phyloP scores from a whole-genome alignment of 1,284 basidiomycete species.

The Phellopilus nigrolimitatus region DNA sequence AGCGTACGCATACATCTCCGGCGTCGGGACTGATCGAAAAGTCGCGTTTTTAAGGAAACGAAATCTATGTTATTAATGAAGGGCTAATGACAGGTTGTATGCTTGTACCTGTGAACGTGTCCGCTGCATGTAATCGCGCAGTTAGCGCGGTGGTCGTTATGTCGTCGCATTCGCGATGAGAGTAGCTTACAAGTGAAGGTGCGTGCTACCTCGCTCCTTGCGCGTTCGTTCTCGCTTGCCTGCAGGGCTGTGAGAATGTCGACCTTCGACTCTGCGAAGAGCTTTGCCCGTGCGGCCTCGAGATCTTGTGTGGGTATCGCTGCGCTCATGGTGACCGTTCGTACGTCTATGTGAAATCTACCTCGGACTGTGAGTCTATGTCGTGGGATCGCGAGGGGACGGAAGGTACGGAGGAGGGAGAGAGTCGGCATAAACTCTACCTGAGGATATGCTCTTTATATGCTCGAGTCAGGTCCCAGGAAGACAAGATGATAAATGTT shows the following conservation, averaged over 20 bases:
- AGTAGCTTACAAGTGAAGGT: slow-evolving; percentile 59
- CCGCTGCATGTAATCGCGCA: slow-evolving; percentile 41
- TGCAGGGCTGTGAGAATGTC: slow-evolving; percentile 56
- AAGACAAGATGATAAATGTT: too few relatives aligned
- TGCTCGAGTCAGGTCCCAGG: too few relatives aligned
- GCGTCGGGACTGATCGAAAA: slow-evolving; percentile 13
- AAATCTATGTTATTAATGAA: slow-evolving; percentile 14
- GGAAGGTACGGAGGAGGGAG: too few relatives aligned
- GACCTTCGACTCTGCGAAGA: slow-evolving; percentile 54
- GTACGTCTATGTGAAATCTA: too few relatives aligned
- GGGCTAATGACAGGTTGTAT: slow-evolving; percentile 4
- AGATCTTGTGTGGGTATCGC: slow-evolving; percentile 13
- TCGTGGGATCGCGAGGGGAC: too few relatives aligned
- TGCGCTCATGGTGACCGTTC: too few relatives aligned
- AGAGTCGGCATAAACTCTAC: too few relatives aligned
- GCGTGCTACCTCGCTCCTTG: slow-evolving; percentile 50
- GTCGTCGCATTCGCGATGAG: slow-evolving; percentile 4
- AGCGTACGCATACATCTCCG: slow-evolving; percentile 60
- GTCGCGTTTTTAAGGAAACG: slow-evolving; percentile 1
- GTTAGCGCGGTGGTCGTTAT: slow-evolving; percentile 3
- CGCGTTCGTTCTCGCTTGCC: slow-evolving; percentile 49
- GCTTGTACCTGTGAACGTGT: slow-evolving; percentile 67
- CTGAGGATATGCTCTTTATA: too few relatives aligned
- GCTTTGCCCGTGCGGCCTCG: slow-evolving; percentile 28
- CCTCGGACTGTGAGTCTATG: too few relatives aligned